Conservation (phyloP, 2,329 filamentous ascomycete species). For the Curvularia lunata region DNA sequence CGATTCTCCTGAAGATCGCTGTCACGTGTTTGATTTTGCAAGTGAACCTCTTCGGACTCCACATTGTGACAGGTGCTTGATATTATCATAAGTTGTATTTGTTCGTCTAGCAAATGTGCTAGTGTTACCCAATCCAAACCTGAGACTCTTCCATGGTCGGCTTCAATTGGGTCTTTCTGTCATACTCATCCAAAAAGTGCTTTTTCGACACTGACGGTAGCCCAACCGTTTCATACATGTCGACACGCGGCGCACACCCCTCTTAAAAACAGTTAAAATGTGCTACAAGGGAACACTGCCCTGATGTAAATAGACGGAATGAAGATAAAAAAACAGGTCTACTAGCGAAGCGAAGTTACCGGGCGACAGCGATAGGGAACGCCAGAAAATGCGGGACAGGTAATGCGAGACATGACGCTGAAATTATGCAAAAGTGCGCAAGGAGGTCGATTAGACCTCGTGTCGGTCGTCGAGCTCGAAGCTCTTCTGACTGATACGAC, state of each 20-base stretch:
- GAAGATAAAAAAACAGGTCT: constrained; percentile 14
- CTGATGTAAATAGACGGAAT: constrained; percentile 16
- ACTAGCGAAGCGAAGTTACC: constrained; percentile 16
- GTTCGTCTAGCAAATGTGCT: constrained; percentile 8
- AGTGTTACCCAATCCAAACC: background rate
- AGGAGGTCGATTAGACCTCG: constrained; percentile 34
- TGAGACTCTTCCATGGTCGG: constrained; percentile 4
- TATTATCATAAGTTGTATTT: constrained; percentile 12
- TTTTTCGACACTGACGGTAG: constrained; percentile 5
- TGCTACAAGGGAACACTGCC: constrained; percentile 9
- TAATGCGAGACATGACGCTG: constrained; percentile 27
- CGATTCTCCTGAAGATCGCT: background rate
- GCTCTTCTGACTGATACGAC: constrained; percentile 46
- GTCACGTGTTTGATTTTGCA: background rate
- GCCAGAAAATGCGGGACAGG: constrained; percentile 34
- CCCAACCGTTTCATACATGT: constrained; percentile 12
- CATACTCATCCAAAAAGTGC: background rate
- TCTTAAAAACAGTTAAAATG: constrained; percentile 18
- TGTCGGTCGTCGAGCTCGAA: constrained; percentile 46
- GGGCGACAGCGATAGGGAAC: constrained; percentile 24
- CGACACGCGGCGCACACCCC: constrained; percentile 9
- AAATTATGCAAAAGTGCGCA: constrained; percentile 28
- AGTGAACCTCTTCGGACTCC: background rate
- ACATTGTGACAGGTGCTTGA: background rate
- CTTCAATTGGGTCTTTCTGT: constrained; percentile 8